Base-by-base conservation (phyloP, 345 rosid species). In the Salix viminalis region DNA sequence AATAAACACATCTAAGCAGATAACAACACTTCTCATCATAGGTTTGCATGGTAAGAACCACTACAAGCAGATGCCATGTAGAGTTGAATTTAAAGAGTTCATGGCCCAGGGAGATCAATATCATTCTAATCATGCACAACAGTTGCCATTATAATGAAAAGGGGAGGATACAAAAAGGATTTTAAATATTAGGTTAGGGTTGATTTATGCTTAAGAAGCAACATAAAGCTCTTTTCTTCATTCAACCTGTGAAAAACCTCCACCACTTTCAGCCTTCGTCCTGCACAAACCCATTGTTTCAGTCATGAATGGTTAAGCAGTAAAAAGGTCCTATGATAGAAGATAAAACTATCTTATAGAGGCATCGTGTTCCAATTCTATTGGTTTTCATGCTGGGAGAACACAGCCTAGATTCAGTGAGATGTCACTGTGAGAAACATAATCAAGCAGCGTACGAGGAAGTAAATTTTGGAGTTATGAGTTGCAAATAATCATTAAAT, bases 181-280 rank as follows among this genome's bases (percentile, higher is more conserved):
- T 62, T 41, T 4, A 37, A 62, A 64, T 54, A 44, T 18, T 28
- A 8, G 65, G 11, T 39, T 4, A 19, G 24, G 39, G 21, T 9
- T 28, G 32, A 34, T 34, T 32, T 32, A 46, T 37, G 26, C 52
- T 41, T 41, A 28, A 62, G 41, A 73, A 44, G 42, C 37, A 60
- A 37, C 26, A 16, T 12, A 66, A 10, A 41, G 24, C 24, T 5
- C 26, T 21, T 67, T n/a, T 75, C 82, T 78, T 89, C 92, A 91
- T 72, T 85, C 91, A 81, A 91, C 91, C 32, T 84, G 95, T 16
- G 95, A 89, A 42, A 82, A 34, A 12, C 92, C 92, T 10, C 91
- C 90, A 52, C 89, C 88, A 2, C 75, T 84, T 77, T 94, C 91
- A 18, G 96, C 87, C 37, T 78, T 75, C 11, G 96, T 91, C 90